A percentile compares a stretch with the other conserved stretches of the same genome.
Conservation (phyloP, 2,329 filamentous ascomycete species). For the Macrophomina pseudophaseolina region DNA sequence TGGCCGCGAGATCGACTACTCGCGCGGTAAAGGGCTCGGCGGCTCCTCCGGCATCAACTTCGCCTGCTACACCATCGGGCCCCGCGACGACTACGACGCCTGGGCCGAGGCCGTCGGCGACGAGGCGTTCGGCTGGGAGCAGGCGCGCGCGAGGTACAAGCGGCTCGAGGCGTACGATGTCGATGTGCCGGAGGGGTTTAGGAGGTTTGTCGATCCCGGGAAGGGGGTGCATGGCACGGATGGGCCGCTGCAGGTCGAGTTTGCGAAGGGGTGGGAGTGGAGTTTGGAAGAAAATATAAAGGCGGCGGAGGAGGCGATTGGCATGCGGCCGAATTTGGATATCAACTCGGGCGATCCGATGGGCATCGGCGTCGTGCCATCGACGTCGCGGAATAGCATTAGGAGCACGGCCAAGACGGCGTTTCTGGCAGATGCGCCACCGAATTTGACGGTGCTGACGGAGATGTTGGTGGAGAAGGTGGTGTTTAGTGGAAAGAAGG, state of each 20-base stretch:
- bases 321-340: conserved; percentile 58
- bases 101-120: conserved; percentile 64
- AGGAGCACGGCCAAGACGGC: conserved; percentile 59
- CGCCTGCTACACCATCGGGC: conserved; percentile 58
- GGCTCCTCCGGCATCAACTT: conserved; percentile 53
- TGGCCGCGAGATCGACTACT: conserved; percentile 47
- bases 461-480: conserved; percentile 50
- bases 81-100: conserved; percentile 65
- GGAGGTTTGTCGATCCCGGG: conserved; percentile 53
- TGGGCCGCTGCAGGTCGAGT: conserved; percentile 57
- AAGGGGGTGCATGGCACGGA: conserved; percentile 54
- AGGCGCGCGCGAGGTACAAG: conserved; percentile 58
- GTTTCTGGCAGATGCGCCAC: conserved; percentile 50
- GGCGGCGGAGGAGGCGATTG: conserved; percentile 47
- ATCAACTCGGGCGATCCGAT: conserved; percentile 64
- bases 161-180: conserved; percentile 60
- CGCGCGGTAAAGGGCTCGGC: conserved; percentile 54
- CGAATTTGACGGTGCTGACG: conserved; percentile 61
- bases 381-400: conserved; percentile 55
- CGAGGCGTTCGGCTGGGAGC: conserved; percentile 60
- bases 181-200: conserved; percentile 36
- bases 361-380: conserved; percentile 59
- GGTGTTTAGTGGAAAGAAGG: conserved; percentile 36
- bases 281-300: conserved; percentile 56
- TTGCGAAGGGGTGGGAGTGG: conserved; percentile 55